Conservation (phyloP, 2,329 filamentous ascomycete genomes). For the Pseudocercospora crystallina region DNA sequence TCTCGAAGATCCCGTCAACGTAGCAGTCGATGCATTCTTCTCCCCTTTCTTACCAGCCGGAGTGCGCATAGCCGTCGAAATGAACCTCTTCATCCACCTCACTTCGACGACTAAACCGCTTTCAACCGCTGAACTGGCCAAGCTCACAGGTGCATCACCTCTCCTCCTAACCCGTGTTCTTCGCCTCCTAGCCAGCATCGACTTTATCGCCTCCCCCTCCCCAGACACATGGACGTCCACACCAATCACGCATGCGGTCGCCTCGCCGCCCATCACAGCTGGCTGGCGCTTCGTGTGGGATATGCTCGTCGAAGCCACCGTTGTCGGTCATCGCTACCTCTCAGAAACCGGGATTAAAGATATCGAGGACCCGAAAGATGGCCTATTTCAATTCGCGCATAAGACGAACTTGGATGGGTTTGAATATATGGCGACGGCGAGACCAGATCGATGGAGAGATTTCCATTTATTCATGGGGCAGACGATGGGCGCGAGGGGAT, state of each 20-base stretch:
- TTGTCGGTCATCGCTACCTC: not conserved
- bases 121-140: no score
- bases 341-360: not conserved
- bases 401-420: not conserved
- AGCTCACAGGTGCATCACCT: not conserved
- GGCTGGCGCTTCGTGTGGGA: slow-evolving; percentile 1
- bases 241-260: not conserved
- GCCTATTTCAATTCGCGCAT: not conserved
- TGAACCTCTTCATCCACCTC: not conserved
- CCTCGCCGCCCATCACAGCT: not conserved
- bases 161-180: not conserved
- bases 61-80: not conserved
- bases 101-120: not conserved
- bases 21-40: not conserved
- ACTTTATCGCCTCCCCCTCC: not conserved
- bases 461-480: not conserved
- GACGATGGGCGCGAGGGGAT: not conserved
- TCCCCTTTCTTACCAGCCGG: not conserved
- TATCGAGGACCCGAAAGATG: not conserved
- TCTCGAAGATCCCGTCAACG: not conserved
- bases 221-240: not conserved
- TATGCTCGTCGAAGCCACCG: slow-evolving; percentile 1
- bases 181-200: not conserved
- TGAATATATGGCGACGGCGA: not conserved
- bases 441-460: no score